Percentiles rank a stretch among this genome's conserved stretches.
Conservation (phyloP, 176 grass and related monocot species). For the Themeda triandra region DNA sequence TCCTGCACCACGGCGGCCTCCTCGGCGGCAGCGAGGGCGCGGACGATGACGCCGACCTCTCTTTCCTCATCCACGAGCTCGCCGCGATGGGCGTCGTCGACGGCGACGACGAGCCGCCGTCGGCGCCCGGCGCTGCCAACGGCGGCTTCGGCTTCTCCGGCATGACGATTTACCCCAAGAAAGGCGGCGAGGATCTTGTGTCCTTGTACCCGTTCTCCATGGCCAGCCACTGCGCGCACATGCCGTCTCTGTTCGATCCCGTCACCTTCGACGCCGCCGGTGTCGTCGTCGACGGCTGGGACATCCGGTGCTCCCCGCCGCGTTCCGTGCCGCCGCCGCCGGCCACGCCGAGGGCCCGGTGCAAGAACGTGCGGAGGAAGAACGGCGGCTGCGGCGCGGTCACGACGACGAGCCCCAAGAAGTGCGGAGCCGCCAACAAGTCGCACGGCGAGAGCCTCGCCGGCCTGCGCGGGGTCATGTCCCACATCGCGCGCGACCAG, state of each 20-base stretch:
- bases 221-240: neutral
- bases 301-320: neutral
- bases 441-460: constrained; percentile 40
- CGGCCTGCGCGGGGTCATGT: constrained; percentile 50
- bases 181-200: neutral
- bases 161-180: neutral
- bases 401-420: constrained; percentile 27
- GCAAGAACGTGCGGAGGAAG: constrained; percentile 35
- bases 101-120: constrained; percentile 8
- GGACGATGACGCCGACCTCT: constrained; percentile 8
- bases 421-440: constrained; percentile 22
- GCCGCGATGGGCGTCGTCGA: constrained; percentile 35
- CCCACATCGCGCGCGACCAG: constrained; percentile 71
- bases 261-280: constrained; percentile 22
- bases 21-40: neutral
- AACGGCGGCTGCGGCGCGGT: neutral
- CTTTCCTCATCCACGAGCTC: constrained; percentile 37
- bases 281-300: neutral
- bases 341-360: constrained; percentile 8
- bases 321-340: neutral
- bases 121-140: neutral
- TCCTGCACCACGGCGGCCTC: constrained; percentile 36
- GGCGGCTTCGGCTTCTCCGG: neutral
- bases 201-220: constrained; percentile 30
- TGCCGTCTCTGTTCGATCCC: constrained; percentile 14